These are phyloP conservation scores for Cenchrus americanus DNA, from an alignment of 176 grass and related monocot genomes.

Conservation along the genomic window DNA sequence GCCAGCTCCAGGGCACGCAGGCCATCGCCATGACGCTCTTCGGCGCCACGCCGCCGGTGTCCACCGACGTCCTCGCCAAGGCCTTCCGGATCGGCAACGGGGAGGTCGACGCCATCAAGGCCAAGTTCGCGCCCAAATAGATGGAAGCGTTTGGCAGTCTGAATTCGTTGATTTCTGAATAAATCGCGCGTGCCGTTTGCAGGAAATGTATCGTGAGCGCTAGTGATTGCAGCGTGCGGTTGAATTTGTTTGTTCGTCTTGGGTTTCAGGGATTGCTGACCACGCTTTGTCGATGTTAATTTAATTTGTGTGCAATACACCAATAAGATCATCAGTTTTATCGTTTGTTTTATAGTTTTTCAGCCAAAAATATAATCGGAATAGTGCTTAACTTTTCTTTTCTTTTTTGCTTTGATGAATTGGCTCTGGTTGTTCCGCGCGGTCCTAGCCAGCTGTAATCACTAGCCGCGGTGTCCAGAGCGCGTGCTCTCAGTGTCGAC, in stretches of 20 bases:
- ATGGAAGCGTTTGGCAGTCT: neutral
- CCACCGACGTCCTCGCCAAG: conserved; percentile 66
- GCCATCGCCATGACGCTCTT: conserved; percentile 68
- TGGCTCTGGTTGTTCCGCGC: neutral
- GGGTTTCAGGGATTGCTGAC: no score
- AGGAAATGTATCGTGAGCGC: no score
- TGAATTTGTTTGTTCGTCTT: conserved; percentile 18
- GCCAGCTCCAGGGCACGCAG: conserved; percentile 80
- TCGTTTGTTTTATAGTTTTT: neutral
- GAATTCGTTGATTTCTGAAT: conserved; percentile 1
- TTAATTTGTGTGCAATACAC: neutral
- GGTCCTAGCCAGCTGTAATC: neutral
- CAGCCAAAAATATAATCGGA: neutral
- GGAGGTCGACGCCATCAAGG: conserved; percentile 54
- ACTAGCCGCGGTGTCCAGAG: no score
- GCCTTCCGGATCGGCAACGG: conserved; percentile 51
- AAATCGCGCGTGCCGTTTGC: neutral
- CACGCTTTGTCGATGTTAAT: neutral
- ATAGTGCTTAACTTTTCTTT: neutral
- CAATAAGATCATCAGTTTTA: neutral
- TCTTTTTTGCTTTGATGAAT: no score
- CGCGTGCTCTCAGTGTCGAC: neutral
- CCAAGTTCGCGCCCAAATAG: conserved; percentile 52
- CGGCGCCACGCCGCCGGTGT: conserved; percentile 44
- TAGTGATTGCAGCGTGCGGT: neutral